Conservation (phyloP, 148 eudicot genomes). For the Amaranthus cruentus region DNA sequence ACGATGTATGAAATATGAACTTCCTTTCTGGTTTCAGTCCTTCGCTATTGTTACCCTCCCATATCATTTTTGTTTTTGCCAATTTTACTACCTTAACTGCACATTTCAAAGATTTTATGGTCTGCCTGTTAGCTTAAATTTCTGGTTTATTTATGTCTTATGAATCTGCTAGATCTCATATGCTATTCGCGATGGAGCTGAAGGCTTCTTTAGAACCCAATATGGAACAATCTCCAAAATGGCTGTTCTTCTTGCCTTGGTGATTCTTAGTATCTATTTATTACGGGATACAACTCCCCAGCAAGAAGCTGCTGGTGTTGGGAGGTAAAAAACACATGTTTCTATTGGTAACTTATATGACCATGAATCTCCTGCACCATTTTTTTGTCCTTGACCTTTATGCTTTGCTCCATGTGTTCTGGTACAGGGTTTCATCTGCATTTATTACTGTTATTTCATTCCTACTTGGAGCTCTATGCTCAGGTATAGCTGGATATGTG, state of each 20-base stretch:
- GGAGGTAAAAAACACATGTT: slow-evolving; percentile 47
- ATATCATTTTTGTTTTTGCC: not conserved
- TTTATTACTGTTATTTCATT: slow-evolving; percentile 84
- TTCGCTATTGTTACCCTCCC: no score
- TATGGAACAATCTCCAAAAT: slow-evolving; percentile 96
- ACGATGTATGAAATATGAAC: no score
- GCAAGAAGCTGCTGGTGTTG: slow-evolving; percentile 87
- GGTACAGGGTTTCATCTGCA: slow-evolving; percentile 79
- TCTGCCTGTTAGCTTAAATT: slow-evolving; percentile 2
- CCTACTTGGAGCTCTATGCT: slow-evolving; percentile 93
- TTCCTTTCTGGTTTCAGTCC: no score
- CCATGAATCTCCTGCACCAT: not conserved
- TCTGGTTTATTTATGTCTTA: slow-evolving; percentile 7
- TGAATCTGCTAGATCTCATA: slow-evolving; percentile 69
- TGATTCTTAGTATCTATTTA: slow-evolving; percentile 79
- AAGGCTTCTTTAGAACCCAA: slow-evolving; percentile 95
- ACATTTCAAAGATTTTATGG: slow-evolving; percentile 5
- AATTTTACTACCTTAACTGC: not conserved
- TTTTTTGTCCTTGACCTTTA: slow-evolving; percentile 11
- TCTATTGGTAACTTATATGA: slow-evolving; percentile 5
- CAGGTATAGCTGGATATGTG: slow-evolving; percentile 96
- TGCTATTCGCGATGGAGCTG: slow-evolving; percentile 99
- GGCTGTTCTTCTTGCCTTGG: slow-evolving; percentile 80
- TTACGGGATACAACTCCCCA: slow-evolving; percentile 82
- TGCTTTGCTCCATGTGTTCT: slow-evolving; percentile 1